phyloP scores from a whole-genome alignment of 2,329 filamentous ascomycete species.

The Diaporthe vaccinii region DNA sequence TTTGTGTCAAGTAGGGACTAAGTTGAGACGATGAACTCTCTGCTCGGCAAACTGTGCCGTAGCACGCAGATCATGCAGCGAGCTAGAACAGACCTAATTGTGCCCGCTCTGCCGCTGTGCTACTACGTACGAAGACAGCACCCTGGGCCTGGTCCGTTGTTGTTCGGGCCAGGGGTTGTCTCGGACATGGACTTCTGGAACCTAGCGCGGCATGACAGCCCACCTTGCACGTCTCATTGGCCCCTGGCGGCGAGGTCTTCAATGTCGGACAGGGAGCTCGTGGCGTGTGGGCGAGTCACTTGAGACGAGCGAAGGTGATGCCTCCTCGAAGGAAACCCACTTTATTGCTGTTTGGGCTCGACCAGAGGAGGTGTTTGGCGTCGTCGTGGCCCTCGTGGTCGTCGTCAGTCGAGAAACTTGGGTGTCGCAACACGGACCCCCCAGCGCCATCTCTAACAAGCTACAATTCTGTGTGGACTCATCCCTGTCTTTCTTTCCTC shows the following conservation, averaged over 20 bases:
- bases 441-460: not conserved
- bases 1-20: slow-evolving; percentile 10
- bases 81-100: not conserved
- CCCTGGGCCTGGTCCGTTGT: not conserved
- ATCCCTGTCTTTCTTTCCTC: not conserved
- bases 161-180: slow-evolving; percentile 13
- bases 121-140: not conserved
- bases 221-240: slow-evolving; percentile 22
- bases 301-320: slow-evolving; percentile 13
- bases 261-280: not conserved
- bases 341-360: not conserved
- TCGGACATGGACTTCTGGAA: slow-evolving; percentile 23
- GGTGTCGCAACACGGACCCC: slow-evolving; percentile 17
- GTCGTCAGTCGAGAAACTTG: not conserved
- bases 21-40: slow-evolving; percentile 12
- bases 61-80: not conserved
- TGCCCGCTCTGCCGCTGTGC: not conserved
- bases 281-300: slow-evolving; percentile 6
- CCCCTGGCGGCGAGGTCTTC: not conserved
- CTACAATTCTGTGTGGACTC: not conserved
- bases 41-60: slow-evolving; percentile 18
- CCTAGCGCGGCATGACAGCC: slow-evolving; percentile 26
- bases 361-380: slow-evolving; percentile 16
- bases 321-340: not conserved
- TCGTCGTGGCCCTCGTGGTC: not conserved